Evolutionary conservation across 495 filamentous ascomycete genomes (phyloP), one percentile per base, ranked within the genome.

Genomic region (Trichoderma reesei): DNA sequence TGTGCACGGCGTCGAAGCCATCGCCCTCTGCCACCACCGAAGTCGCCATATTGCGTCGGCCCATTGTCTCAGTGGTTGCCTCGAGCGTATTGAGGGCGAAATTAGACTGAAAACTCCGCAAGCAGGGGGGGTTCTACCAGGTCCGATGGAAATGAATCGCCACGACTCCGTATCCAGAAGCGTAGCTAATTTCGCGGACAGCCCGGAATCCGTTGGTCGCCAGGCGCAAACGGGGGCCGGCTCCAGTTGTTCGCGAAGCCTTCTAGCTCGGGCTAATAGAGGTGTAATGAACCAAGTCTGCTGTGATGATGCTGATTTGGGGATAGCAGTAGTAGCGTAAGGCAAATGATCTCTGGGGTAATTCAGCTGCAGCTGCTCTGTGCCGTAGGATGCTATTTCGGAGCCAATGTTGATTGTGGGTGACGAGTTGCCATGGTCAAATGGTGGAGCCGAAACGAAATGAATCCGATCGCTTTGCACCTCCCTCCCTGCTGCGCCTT

Each of bases 61-160:
- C 51, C 51, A 56, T 56, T 33, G 6, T 14, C 13, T n/a, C 44
- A 9, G 9, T 20, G 34, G 10, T 10, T 16, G 46, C 14, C 18
- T 56, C 8, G 20, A 18, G 18, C 16, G 18, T 18, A 56, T 56
- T 34, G 51, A 34, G 26, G 31, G 51, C 51, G 10, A 9, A 11
- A 56, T 31, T 56, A 10, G 51, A 31, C 31, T 34, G 51, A 20
- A 56, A 31, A 56, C 51, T 34, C 34, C 51, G 31, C 51, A 34
- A 33, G 26, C 51, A 56, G 51, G 51, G 51, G 51, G 20, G 51
- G 33, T 48, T 56, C 51, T 33, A 56, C 34, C 51, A 56, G 51
- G 34, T 34, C 34, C 51, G 51, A 56, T 33, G 34, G 51, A 56
- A 56, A 56, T 56, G 9, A 56, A 56, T 56, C 11, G 34, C 51